Base-by-base conservation (phyloP, 768 basidiomycete genomes). In the Hygrophorus pudorinus region DNA sequence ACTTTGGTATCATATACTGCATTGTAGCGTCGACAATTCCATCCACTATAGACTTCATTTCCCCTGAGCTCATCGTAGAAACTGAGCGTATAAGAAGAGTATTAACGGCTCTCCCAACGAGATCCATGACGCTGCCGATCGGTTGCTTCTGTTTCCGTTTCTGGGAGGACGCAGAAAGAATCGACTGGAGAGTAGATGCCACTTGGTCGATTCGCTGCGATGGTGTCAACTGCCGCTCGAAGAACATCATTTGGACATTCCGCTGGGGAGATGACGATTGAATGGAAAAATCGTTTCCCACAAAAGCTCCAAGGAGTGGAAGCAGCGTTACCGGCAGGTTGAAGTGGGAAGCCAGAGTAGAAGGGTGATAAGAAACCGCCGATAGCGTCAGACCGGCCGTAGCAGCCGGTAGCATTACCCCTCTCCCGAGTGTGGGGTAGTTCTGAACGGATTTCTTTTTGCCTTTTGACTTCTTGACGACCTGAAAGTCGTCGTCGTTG, bases 261-360 rank as follows among this genome's bases (percentile, higher is more conserved):
- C 68, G 71, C 16, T 68, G 67, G 32, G 65, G 65, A 5, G 71
- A 63, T 37, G 75, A 70, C 10, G 63, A 58, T 48, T 68, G 69
- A 39, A 70, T 72, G 0, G 84, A 74, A 55, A 76, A 90, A 58
- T 90, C 88, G 53, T 89, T 89, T 39, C 88, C 88, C 3, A 87
- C 74, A 13, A 90, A 63, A 8, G 87, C 82, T 14, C 79, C 85
- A 2, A 90, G 65, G 5, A 91, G 70, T 1, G 88, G 88, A 24
- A 91, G 74, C 31, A 90, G 69, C 0, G 81, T 73, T 5, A 75
- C 64, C 1, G 87, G 82, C 10, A 90, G 63, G 38, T 77, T 71
- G 2, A 91, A 60, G 53, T 83, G 79, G 0, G 67, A 56, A 7
- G 88, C 83, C 28, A 90, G 70, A 0, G 59, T 53, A 2, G 68